Conservation (phyloP, 2,329 filamentous ascomycete genomes). For the Fusarium sp. region DNA sequence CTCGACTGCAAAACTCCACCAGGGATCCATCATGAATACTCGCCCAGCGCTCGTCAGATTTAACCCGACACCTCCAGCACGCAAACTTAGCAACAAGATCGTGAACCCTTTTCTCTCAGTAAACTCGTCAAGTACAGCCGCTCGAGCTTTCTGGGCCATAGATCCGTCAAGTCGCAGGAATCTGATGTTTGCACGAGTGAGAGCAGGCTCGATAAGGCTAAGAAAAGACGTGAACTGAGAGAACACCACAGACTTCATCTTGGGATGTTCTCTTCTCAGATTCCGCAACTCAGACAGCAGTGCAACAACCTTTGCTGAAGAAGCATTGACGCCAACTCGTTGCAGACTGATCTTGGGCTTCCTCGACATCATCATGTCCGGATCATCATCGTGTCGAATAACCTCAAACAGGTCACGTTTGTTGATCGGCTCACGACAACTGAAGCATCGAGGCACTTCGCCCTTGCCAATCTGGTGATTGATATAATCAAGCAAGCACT, state of each 20-base stretch:
- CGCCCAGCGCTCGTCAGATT: constrained; percentile 89
- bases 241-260: constrained; percentile 90
- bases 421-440: constrained; percentile 85
- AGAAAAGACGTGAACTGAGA: constrained; percentile 98
- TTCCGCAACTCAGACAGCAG: constrained; percentile 79
- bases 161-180: constrained; percentile 91
- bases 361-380: constrained; percentile 53
- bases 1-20: constrained; percentile 98
- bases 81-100: constrained; percentile 83
- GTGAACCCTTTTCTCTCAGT: constrained; percentile 66
- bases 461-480: constrained; percentile 83
- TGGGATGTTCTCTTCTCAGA: constrained; percentile 71
- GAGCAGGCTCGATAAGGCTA: constrained; percentile 85
- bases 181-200: constrained; percentile 75
- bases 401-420: constrained; percentile 91
- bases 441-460: constrained; percentile 84
- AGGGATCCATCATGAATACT: constrained; percentile 99
- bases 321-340: constrained; percentile 69
- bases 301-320: constrained; percentile 88
- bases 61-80: constrained; percentile 91
- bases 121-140: constrained; percentile 81
- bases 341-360: constrained; percentile 68
- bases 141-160: constrained; percentile 86
- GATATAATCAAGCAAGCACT: constrained; percentile 90
- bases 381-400: constrained; percentile 76